Conservation (phyloP, 306 rosid genomes). For the Cicer yamashitae region DNA sequence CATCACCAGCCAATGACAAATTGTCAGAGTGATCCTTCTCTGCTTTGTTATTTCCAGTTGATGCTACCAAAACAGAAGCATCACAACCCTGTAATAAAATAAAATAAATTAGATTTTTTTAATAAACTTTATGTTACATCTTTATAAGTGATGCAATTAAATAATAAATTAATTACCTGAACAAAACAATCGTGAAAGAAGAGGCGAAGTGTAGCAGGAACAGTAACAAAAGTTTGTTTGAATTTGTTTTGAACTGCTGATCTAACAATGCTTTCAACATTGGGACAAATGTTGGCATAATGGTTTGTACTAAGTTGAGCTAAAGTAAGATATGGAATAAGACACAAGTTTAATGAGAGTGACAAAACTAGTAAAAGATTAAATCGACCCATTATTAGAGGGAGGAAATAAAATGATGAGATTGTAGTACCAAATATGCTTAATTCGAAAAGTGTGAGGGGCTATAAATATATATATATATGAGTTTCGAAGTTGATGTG, state of each 20-base stretch:
- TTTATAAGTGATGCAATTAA: not conserved
- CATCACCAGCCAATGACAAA: constrained; percentile 84
- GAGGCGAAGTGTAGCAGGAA: constrained; percentile 88
- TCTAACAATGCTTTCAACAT: constrained; percentile 69
- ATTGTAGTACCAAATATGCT: constrained; percentile 14
- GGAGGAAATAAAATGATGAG: not conserved
- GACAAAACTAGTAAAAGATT: constrained; percentile 47
- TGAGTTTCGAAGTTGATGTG: constrained; percentile 1
- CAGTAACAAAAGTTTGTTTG: constrained; percentile 75
- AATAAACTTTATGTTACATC: not conserved
- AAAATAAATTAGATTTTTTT: not conserved
- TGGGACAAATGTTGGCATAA: constrained; percentile 80
- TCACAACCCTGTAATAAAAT: constrained; percentile 66
- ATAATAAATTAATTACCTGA: constrained; percentile 49
- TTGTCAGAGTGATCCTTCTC: constrained; percentile 80
- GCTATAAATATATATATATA: constrained; percentile 41
- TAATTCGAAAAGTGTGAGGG: constrained; percentile 32
- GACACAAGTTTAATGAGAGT: constrained; percentile 47
- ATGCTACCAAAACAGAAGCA: constrained; percentile 61
- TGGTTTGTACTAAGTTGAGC: constrained; percentile 70
- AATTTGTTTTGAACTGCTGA: constrained; percentile 61
- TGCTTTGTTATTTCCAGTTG: constrained; percentile 57
- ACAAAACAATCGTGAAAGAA: constrained; percentile 95
- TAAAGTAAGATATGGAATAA: constrained; percentile 44
- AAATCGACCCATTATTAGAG: constrained; percentile 53